Conservation (phyloP, 192 early-diverging fungal species). For the Backusella sp. region DNA sequence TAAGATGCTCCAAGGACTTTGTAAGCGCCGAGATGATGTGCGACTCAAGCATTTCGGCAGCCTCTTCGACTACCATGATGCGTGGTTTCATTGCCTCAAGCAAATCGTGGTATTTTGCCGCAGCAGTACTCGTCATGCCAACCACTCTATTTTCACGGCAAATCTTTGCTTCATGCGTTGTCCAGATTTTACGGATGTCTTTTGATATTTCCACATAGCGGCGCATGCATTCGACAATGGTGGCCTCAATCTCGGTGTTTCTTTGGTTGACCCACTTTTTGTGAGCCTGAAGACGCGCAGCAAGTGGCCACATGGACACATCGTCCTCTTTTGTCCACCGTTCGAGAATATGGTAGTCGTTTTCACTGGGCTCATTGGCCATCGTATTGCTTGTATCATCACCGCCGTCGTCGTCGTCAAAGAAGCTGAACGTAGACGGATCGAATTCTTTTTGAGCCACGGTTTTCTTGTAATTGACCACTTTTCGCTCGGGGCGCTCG, state of each 20-base stretch:
- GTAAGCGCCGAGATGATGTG: constrained; percentile 52
- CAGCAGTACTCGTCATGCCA: constrained; percentile 60
- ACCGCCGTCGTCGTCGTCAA: constrained; percentile 8
- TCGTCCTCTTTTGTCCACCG: constrained; percentile 29
- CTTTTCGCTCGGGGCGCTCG: constrained; percentile 6
- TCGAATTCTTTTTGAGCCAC: not conserved
- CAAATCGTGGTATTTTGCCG: constrained; percentile 57
- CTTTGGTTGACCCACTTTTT: constrained; percentile 22
- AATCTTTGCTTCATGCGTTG: constrained; percentile 23
- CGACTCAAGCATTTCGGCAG: constrained; percentile 55
- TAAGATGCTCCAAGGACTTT: constrained; percentile 46
- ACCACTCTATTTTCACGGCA: constrained; percentile 40
- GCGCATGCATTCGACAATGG: constrained; percentile 11
- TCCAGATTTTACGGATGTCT: constrained; percentile 20
- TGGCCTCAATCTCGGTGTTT: constrained; percentile 10
- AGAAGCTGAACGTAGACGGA: constrained; percentile 3
- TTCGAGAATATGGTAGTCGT: constrained; percentile 9
- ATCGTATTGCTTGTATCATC: not conserved
- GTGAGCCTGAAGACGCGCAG: constrained; percentile 29
- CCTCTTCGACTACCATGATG: constrained; percentile 58
- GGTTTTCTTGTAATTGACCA: constrained; percentile 27
- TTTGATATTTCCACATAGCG: constrained; percentile 16
- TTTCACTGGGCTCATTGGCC: not conserved
- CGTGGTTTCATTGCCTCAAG: constrained; percentile 42
- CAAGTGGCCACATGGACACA: constrained; percentile 34